Base-by-base conservation (phyloP, 2,329 filamentous ascomycete species). In the Ceratocystis huliohia region DNA sequence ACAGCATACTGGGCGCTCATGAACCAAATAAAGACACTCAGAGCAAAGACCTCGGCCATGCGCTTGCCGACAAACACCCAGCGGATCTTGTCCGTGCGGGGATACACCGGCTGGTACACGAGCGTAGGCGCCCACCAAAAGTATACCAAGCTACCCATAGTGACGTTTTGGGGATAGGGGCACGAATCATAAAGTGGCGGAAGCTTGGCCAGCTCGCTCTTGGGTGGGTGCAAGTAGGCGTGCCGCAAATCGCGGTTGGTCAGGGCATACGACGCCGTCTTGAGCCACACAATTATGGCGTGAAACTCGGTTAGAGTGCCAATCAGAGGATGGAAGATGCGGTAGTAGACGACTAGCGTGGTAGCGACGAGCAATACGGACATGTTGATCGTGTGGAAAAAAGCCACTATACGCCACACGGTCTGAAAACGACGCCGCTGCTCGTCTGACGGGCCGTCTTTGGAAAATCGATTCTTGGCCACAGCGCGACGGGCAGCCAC, bases 61-160 rank as follows among this genome's bases (percentile, higher is more conserved):
- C 94, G 85, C 77, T 96, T 96, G 67, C 83, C 78, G 48, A 97
- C 90, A 73, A 96, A 99, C 3, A 83, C 74, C 91, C 92, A 96
- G 69, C 94, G 84, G 71, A 96, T 89, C 66, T 82, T 83, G 7
- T 84, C 79, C 5, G 89, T 91, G 56, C 92, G 88, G 22, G 94
- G 94, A 74, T 99, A 99, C 15, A 94, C 91, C 1, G 94, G 94
- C 78, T 99, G 94, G 75, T 99, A 99, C 57, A 97, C 88, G 64
- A 99, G 81, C 0, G 94, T 99, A 0, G 94, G 94, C 0, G 93
- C 94, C 86, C 92, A 93, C 93, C 94, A 97, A 75, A 99, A 99
- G 77, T 97, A 99, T 67, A 84, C 84, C 30, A 99, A 79, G 74
- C 97, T 99, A 63, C 81, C 77, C 70, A 96, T 81, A 2, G 91